These are phyloP conservation scores for Cryptosporidium parvum DNA, from an alignment of 169 alveolate genomes.

Conservation along the genomic window DNA sequence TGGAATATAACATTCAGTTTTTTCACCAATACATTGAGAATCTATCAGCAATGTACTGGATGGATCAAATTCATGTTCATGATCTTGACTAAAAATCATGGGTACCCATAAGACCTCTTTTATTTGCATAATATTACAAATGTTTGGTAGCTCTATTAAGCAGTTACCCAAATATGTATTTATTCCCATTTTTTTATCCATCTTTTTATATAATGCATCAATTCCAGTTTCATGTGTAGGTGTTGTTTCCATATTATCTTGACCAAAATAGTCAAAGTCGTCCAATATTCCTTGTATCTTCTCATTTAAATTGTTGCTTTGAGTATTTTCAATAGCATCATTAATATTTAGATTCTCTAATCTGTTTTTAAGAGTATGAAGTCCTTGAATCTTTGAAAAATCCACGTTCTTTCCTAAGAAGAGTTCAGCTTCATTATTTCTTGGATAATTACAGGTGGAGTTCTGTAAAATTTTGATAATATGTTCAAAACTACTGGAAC, in stretches of 20 bases:
- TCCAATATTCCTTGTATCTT: constrained; percentile 29
- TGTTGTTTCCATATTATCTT: neutral
- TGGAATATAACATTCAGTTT: constrained; percentile 17
- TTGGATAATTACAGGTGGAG: constrained; percentile 52
- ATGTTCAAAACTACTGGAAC: constrained; percentile 27
- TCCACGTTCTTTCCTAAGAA: neutral
- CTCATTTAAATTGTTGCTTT: neutral
- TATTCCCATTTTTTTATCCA: neutral
- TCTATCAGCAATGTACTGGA: constrained; percentile 5
- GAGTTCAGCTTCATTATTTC: neutral
- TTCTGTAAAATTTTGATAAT: constrained; percentile 25
- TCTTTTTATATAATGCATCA: neutral
- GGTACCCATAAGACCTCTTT: constrained; percentile 51
- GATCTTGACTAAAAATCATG: constrained; percentile 14
- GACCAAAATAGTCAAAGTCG: constrained; percentile 19
- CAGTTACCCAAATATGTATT: constrained; percentile 23
- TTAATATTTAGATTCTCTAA: neutral
- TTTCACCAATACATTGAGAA: neutral
- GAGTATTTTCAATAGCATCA: neutral
- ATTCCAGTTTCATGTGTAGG: neutral
- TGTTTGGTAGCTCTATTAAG: constrained; percentile 25
- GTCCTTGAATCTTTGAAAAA: neutral
- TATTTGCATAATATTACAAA: constrained; percentile 16
- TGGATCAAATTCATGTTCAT: constrained; percentile 2
- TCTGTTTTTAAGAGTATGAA: neutral